Evolutionary conservation across 164 flowering plant species (phyloP).

Genomic region (Annona cherimola): DNA sequence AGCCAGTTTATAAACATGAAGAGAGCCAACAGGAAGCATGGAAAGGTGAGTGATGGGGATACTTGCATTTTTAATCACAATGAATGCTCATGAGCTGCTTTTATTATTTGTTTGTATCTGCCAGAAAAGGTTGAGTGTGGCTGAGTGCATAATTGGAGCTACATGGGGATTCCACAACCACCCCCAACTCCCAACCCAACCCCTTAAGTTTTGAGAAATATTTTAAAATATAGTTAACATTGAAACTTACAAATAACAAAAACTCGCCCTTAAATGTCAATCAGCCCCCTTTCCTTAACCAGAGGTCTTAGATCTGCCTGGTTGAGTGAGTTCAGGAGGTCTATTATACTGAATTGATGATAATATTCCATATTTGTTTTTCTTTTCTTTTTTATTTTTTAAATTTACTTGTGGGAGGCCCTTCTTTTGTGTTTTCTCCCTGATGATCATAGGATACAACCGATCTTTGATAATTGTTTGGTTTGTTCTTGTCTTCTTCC

Average conservation of each 20-base stretch:
- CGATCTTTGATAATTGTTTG: background rate
- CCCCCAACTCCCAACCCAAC: background rate
- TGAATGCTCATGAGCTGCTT: background rate
- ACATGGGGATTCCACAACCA: background rate
- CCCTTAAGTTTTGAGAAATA: too few species aligned
- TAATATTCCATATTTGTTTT: background rate
- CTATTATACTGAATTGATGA: background rate
- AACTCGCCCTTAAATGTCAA: too few species aligned
- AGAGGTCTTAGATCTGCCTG: too few species aligned
- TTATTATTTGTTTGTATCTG: background rate
- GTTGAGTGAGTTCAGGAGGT: background rate
- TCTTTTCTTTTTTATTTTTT: too few species aligned
- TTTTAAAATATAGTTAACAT: too few species aligned
- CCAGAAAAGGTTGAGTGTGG: background rate
- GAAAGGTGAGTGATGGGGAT: constrained; percentile 43
- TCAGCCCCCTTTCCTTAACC: too few species aligned
- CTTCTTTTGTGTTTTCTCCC: too few species aligned
- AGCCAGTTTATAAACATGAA: constrained; percentile 88
- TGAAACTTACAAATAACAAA: too few species aligned
- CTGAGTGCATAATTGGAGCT: background rate
- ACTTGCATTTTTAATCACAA: background rate
- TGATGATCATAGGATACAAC: background rate
- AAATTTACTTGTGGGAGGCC: background rate
- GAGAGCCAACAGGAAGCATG: constrained; percentile 63
- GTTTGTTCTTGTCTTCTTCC: background rate